These are phyloP conservation scores for Pythium phragmitis DNA, from an alignment of 352 stramenopile genomes.

Conservation along the genomic window DNA sequence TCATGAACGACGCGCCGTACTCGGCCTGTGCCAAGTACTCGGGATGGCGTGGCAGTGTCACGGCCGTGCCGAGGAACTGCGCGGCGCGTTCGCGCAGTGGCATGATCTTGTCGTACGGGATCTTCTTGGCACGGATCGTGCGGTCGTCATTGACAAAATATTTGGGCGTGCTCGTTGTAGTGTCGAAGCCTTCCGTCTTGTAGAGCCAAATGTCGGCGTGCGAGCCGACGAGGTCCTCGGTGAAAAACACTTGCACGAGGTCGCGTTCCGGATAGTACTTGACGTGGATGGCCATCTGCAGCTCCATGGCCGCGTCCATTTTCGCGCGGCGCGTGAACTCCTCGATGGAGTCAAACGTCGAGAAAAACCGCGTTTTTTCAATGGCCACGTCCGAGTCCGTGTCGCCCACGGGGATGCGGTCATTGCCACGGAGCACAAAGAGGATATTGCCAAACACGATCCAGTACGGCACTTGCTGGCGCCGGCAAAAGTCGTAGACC, in stretches of 20 bases:
- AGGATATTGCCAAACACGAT: conserved; percentile 71
- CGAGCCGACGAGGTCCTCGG: conserved; percentile 42
- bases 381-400: conserved; percentile 81
- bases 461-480: conserved; percentile 62
- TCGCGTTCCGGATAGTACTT: conserved; percentile 56
- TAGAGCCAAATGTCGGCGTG: conserved; percentile 85
- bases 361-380: conserved; percentile 53
- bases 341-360: conserved; percentile 43
- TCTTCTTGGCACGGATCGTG: conserved; percentile 61
- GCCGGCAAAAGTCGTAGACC: conserved; percentile 51
- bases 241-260: conserved; percentile 66
- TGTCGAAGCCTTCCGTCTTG: conserved; percentile 42
- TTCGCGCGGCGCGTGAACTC: conserved; percentile 54
- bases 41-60: conserved; percentile 55
- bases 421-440: conserved; percentile 67
- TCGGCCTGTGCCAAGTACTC: conserved; percentile 61
- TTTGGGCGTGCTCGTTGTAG: conserved; percentile 26
- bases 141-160: conserved; percentile 75
- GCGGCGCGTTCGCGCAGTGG: conserved; percentile 39
- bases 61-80: conserved; percentile 53
- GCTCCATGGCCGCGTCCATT: conserved; percentile 44
- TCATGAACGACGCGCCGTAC: conserved; percentile 73
- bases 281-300: conserved; percentile 47
- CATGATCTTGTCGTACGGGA: conserved; percentile 68
- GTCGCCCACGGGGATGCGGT: conserved; percentile 65